Evolutionary conservation across 1,139 yeast genomes (phyloP).

Genomic region (Yamadazyma dendronema): DNA sequence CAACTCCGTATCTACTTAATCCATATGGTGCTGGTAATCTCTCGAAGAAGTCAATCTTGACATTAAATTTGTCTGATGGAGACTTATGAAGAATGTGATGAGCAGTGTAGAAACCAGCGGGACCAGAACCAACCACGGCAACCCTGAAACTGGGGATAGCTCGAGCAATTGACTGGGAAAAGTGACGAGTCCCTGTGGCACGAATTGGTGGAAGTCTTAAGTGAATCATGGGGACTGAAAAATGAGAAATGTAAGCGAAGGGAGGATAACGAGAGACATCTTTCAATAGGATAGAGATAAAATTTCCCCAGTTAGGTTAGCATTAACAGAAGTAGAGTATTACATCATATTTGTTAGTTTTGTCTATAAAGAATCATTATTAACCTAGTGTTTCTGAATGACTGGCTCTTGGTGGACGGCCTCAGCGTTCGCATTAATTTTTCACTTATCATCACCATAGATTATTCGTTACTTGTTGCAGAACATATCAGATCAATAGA

Average conservation of each 20-base stretch:
- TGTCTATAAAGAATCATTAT: too few species aligned
- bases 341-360: too few species aligned
- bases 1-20: conserved; percentile 90
- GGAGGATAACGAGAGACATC: too few species aligned
- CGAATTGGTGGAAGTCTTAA: not conserved
- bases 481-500: too few species aligned
- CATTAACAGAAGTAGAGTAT: too few species aligned
- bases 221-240: not conserved
- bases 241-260: not conserved
- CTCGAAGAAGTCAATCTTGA: conserved; percentile 69
- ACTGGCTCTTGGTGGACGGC: too few species aligned
- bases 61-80: conserved; percentile 28
- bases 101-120: conserved; percentile 93
- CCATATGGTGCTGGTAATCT: conserved; percentile 90
- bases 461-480: too few species aligned
- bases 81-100: conserved; percentile 62
- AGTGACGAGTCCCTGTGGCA: not conserved
- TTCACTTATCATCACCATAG: not conserved
- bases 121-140: conserved; percentile 93
- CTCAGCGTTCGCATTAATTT: not conserved
- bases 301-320: too few species aligned
- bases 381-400: too few species aligned
- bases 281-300: too few species aligned
- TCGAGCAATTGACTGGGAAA: not conserved
- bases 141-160: conserved; percentile 27